These are phyloP conservation scores for Rhizoclosmatium globosum DNA, from an alignment of 192 early-diverging fungal genomes.

Conservation along the genomic window DNA sequence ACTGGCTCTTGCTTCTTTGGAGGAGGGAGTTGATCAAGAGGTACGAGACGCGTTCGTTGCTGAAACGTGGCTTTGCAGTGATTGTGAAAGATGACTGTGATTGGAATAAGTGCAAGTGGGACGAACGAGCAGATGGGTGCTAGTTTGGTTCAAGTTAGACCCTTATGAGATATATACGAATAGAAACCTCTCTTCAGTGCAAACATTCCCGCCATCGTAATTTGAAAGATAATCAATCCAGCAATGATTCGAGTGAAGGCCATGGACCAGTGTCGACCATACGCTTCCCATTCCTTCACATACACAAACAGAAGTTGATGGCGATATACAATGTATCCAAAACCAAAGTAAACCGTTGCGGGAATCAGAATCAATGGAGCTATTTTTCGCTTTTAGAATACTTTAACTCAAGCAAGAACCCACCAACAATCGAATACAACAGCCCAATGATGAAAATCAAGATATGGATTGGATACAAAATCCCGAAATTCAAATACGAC, in stretches of 20 bases:
- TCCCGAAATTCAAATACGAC: conserved; percentile 55
- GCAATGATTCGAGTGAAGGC: conserved; percentile 49
- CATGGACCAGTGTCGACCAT: conserved; percentile 57
- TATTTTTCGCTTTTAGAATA: conserved; percentile 13
- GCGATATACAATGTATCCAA: neutral
- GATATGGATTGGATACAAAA: conserved; percentile 58
- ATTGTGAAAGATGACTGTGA: conserved; percentile 47
- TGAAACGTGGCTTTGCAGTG: conserved; percentile 50
- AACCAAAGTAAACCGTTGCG: conserved; percentile 48
- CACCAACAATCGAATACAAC: conserved; percentile 34
- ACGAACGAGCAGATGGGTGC: conserved; percentile 35
- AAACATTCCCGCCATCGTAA: conserved; percentile 50
- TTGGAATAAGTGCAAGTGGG: conserved; percentile 37
- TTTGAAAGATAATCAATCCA: conserved; percentile 57
- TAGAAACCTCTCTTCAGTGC: conserved; percentile 42
- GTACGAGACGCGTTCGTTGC: conserved; percentile 38
- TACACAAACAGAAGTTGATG: conserved; percentile 58
- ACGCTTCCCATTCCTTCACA: conserved; percentile 60
- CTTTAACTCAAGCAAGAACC: neutral
- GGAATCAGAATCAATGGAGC: conserved; percentile 61
- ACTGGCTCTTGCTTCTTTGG: neutral
- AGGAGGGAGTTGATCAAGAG: conserved; percentile 15
- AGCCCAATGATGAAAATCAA: conserved; percentile 46
- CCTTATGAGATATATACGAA: too few species aligned
- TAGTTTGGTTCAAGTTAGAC: neutral